A percentile compares a stretch with the other conserved stretches of the same genome.
These are phyloP conservation scores for Rhizomucor pusillus DNA, from an alignment of 371 early-diverging fungal species.

Conservation along the genomic window DNA sequence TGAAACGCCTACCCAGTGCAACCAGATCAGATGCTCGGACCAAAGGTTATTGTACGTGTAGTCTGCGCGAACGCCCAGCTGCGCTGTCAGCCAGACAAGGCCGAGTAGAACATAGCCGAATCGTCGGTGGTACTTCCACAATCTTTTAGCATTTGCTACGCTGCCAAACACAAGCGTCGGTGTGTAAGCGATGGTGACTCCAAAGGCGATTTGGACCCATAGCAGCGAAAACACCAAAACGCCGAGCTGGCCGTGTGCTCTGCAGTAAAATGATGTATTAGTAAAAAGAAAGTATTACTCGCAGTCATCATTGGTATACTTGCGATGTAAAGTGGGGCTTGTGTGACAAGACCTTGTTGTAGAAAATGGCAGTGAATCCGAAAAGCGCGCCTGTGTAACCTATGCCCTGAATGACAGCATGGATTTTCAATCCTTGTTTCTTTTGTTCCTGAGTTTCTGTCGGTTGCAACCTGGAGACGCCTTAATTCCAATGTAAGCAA, in stretches of 20 bases:
- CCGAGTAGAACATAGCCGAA: conserved; percentile 31
- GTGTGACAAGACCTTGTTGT: conserved; percentile 22
- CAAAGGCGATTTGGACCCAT: conserved; percentile 21
- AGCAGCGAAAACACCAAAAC: conserved; percentile 15
- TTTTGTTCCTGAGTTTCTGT: conserved; percentile 21
- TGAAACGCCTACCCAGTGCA: conserved; percentile 31
- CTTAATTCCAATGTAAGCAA: conserved; percentile 3
- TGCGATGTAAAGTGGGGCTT: conserved; percentile 32
- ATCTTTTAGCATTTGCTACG: conserved; percentile 15
- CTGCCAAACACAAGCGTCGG: conserved; percentile 22
- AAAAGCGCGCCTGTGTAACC: conserved; percentile 18
- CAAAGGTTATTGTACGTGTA: conserved; percentile 35
- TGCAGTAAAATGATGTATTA: conserved; percentile 2
- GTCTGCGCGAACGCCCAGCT: conserved; percentile 43
- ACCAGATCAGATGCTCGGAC: conserved; percentile 24
- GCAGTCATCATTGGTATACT: not conserved
- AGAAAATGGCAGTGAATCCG: conserved; percentile 24
- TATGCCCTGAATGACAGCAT: conserved; percentile 19
- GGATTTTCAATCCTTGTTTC: conserved; percentile 15
- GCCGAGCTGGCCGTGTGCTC: conserved; percentile 29
- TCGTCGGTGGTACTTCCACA: conserved; percentile 38
- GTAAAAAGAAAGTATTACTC: not conserved
- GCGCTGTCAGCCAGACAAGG: conserved; percentile 27
- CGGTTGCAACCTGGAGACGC: conserved; percentile 22
- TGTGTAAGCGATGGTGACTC: conserved; percentile 18